Conservation (phyloP, 176 grass and related monocot genomes). For the maize (Zea mays) region Zm-B73-REFERENCE-NAM-5.0 NC_050100.1:10717001-10717500, state of each 20-base stretch:
- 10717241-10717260: conserved; percentile 94
- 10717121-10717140: conserved; percentile 99
- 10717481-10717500: conserved; percentile 92
- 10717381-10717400: conserved; percentile 93
- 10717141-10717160: conserved; percentile 98
- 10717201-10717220: conserved; percentile 96
- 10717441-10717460: conserved; percentile 87
- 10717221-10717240: conserved; percentile 96
- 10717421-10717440: conserved; percentile 96
- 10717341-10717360: conserved; percentile 87
- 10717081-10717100: conserved; percentile 93
- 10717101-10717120: conserved; percentile 88
- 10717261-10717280: conserved; percentile 88
- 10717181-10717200: conserved; percentile 98
- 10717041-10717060: conserved; percentile 92
- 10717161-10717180: conserved; percentile 97
- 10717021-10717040: conserved; percentile 99
- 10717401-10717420: conserved; percentile 94
- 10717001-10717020: conserved; percentile 94
- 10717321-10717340: conserved; percentile 91
- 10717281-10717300: conserved; percentile 87
- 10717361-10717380: conserved; percentile 97
- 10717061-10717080: conserved; percentile 93
- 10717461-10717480: conserved; percentile 87
- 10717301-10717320: conserved; percentile 84